Evolutionary conservation across 2,329 filamentous ascomycete genomes (phyloP).

Genomic region (Zymoseptoria tritici): DNA sequence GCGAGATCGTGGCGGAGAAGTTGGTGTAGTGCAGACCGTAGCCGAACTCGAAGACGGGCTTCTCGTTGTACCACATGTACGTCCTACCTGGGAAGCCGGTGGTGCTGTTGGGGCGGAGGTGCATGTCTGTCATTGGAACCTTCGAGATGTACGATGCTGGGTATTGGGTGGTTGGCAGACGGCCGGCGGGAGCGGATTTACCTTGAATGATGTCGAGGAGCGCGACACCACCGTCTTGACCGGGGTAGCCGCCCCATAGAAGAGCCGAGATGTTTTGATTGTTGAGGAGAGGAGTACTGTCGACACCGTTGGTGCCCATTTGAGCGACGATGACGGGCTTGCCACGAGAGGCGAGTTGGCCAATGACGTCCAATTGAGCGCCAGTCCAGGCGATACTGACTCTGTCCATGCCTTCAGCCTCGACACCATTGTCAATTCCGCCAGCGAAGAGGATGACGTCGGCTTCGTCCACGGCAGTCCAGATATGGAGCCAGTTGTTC

Average conservation of each 20-base stretch:
- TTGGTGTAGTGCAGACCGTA: conserved; percentile 53
- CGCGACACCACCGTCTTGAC: conserved; percentile 52
- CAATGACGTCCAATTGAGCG: conserved; percentile 46
- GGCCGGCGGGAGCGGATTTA: conserved; percentile 43
- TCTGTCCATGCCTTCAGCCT: conserved; percentile 48
- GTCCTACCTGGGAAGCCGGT: conserved; percentile 46
- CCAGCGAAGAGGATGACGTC: conserved; percentile 50
- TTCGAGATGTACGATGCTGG: conserved; percentile 45
- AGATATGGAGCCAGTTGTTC: conserved; percentile 24
- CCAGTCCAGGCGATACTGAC: conserved; percentile 45
- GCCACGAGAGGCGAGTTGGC: conserved; percentile 37
- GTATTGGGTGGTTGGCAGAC: conserved; percentile 51
- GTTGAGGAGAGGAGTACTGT: conserved; percentile 43
- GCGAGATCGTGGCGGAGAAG: conserved; percentile 33
- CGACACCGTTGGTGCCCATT: conserved; percentile 46
- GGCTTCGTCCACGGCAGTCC: conserved; percentile 35
- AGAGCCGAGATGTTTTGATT: conserved; percentile 45
- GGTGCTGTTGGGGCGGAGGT: conserved; percentile 39
- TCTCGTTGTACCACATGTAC: conserved; percentile 51
- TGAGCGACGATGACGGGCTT: conserved; percentile 49
- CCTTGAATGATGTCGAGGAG: conserved; percentile 50
- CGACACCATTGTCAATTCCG: conserved; percentile 48
- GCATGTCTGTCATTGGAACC: conserved; percentile 51
- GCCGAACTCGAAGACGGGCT: conserved; percentile 48
- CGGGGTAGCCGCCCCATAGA: conserved; percentile 54